These are phyloP conservation scores for Rhizopus arrhizus DNA, from an alignment of 371 early-diverging fungal genomes.

Conservation along the genomic window DNA sequence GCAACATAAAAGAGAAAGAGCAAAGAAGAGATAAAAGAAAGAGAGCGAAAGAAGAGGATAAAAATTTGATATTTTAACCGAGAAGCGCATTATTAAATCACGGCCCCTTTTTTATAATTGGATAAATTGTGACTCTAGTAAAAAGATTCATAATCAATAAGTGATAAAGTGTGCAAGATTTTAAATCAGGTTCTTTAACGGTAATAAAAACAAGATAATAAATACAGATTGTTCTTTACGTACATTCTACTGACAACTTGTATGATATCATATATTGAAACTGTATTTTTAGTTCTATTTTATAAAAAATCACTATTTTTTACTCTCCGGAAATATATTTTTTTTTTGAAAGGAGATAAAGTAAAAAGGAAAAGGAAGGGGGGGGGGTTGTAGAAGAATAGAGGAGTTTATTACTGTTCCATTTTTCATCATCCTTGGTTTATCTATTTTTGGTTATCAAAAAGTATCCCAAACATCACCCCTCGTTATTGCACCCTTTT, in stretches of 20 bases:
- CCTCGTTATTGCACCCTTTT: slow-evolving; percentile 29
- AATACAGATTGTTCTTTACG: background rate
- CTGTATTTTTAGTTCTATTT: background rate
- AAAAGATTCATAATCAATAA: no score
- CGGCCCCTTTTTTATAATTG: background rate
- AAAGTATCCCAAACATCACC: background rate
- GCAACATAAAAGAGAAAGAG: background rate
- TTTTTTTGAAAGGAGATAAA: background rate
- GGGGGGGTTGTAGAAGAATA: background rate
- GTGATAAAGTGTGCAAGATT: no score
- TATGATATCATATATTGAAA: background rate
- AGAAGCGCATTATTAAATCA: no score
- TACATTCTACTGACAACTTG: background rate
- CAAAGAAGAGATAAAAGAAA: background rate
- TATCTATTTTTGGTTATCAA: slow-evolving; percentile 5
- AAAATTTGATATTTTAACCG: background rate
- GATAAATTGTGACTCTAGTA: no score
- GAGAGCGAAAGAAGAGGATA: background rate
- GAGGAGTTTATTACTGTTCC: background rate
- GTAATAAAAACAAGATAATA: no score
- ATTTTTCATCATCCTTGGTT: background rate
- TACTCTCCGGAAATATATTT: background rate
- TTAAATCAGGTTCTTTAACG: no score
- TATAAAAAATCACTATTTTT: no score
- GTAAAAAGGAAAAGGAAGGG: background rate